Evolutionary conservation across 2,329 filamentous ascomycete genomes (phyloP).

Genomic region (Cladosporium sp.): DNA sequence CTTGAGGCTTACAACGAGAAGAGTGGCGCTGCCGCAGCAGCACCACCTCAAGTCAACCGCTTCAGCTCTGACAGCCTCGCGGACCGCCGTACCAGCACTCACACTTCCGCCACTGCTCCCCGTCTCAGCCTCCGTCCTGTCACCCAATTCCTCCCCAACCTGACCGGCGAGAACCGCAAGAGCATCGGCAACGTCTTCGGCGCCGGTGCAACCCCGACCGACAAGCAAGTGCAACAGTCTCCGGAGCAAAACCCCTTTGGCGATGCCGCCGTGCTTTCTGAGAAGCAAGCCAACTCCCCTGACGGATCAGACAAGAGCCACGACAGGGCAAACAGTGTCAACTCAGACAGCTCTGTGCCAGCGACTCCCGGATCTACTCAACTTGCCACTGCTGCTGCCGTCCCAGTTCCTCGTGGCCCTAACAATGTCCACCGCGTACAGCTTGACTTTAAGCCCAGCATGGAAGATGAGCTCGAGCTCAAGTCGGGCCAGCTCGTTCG

Average conservation of each 20-base stretch:
- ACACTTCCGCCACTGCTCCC: slow-evolving; percentile 58
- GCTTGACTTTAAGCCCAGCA: slow-evolving; percentile 86
- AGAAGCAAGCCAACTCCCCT: slow-evolving; percentile 26
- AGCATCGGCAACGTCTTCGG: slow-evolving; percentile 19
- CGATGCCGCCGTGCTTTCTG: slow-evolving; percentile 24
- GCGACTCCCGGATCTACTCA: slow-evolving; percentile 24
- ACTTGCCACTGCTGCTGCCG: slow-evolving; percentile 30
- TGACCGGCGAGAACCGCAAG: slow-evolving; percentile 40
- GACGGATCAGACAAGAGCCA: slow-evolving; percentile 24
- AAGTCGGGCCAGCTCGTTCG: slow-evolving; percentile 77
- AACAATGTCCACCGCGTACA: slow-evolving; percentile 84
- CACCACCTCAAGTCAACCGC: slow-evolving; percentile 16
- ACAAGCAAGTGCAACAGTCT: slow-evolving; percentile 36
- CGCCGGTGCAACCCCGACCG: slow-evolving; percentile 20
- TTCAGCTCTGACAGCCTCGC: slow-evolving; percentile 24
- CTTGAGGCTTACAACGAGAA: slow-evolving; percentile 42
- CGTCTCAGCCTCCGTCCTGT: slow-evolving; percentile 79
- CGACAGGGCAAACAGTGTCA: slow-evolving; percentile 16
- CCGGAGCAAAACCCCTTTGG: slow-evolving; percentile 33
- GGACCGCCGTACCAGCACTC: slow-evolving; percentile 35
- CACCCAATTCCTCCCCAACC: slow-evolving; percentile 73
- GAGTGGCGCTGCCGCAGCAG: slow-evolving; percentile 17
- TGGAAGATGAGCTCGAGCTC: slow-evolving; percentile 86
- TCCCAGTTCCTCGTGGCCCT: slow-evolving; percentile 36
- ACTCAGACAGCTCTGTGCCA: slow-evolving; percentile 19